Percentiles rank a stretch among this genome's conserved stretches.
These are phyloP conservation scores for Penicillium egyptiacum DNA, from an alignment of 495 filamentous ascomycete genomes.

Conservation along the genomic window DNA sequence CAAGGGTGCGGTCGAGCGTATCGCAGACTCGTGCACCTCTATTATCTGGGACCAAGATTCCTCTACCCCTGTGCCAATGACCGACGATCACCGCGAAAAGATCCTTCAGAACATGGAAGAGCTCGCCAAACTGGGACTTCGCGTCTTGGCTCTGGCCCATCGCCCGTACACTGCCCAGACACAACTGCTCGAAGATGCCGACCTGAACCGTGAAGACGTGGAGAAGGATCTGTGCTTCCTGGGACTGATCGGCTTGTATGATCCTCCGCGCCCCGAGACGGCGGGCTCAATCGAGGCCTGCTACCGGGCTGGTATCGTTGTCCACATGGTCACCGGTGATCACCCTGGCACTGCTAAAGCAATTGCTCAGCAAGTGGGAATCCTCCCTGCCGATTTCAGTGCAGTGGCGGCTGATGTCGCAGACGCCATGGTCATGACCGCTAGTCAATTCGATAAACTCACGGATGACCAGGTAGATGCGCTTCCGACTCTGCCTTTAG, in stretches of 20 bases:
- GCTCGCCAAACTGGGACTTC: slow-evolving; percentile 55
- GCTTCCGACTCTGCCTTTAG: slow-evolving; percentile 58
- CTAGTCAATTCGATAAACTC: slow-evolving; percentile 62
- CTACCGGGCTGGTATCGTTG: slow-evolving; percentile 67
- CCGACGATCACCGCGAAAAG: slow-evolving; percentile 34
- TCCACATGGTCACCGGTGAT: slow-evolving; percentile 82
- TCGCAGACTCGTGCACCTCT: slow-evolving; percentile 59
- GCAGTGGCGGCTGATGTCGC: slow-evolving; percentile 51
- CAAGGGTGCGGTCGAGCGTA: slow-evolving; percentile 71
- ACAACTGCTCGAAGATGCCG: slow-evolving; percentile 10
- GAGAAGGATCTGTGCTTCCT: slow-evolving; percentile 55
- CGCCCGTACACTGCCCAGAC: slow-evolving; percentile 29
- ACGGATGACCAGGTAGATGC: slow-evolving; percentile 59
- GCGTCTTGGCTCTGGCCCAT: slow-evolving; percentile 57
- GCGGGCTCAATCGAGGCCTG: slow-evolving; percentile 64
- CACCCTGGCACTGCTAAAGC: slow-evolving; percentile 72
- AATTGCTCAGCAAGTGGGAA: slow-evolving; percentile 75
- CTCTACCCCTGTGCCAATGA: slow-evolving; percentile 33
- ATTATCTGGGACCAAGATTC: slow-evolving; percentile 48
- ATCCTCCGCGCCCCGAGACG: slow-evolving; percentile 70
- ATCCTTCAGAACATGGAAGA: slow-evolving; percentile 57
- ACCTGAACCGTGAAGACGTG: slow-evolving; percentile 15
- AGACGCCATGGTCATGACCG: slow-evolving; percentile 59
- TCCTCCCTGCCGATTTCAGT: slow-evolving; percentile 59
- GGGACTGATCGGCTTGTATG: slow-evolving; percentile 73